phyloP scores from a whole-genome alignment of 768 basidiomycete genomes.

The Pulveroboletus frians region DNA sequence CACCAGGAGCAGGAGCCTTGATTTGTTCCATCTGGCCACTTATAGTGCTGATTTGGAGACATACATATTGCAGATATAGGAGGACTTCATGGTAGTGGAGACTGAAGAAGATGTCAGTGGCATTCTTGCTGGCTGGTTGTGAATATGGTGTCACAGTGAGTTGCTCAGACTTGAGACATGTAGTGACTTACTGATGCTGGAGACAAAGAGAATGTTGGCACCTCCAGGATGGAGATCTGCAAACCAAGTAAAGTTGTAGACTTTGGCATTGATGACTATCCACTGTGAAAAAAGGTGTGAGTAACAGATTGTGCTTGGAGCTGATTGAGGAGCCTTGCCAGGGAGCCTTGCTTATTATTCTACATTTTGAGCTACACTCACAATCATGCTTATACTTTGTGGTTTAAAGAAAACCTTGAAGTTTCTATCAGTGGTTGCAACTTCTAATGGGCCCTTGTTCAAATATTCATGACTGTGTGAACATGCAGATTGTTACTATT shows the following conservation, averaged over 20 bases:
- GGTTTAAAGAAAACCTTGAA: no score
- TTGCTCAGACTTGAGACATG: not conserved
- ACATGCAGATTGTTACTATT: no score
- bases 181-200: conserved; percentile 51
- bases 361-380: conserved; percentile 32
- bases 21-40: conserved; percentile 53
- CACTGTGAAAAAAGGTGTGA: conserved; percentile 43
- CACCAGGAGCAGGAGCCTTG: conserved; percentile 51
- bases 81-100: conserved; percentile 83
- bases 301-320: not conserved
- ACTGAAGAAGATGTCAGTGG: conserved; percentile 78
- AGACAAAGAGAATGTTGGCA: conserved; percentile 61
- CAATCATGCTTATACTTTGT: no score
- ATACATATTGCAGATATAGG: conserved; percentile 62
- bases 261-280: conserved; percentile 76
- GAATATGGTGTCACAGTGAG: not conserved
- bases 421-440: no score
- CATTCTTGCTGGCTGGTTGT: conserved; percentile 58
- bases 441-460: no score
- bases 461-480: no score
- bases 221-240: conserved; percentile 84
- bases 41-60: conserved; percentile 63
- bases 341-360: conserved; percentile 85
- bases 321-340: conserved; percentile 44
- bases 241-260: conserved; percentile 79